Evolutionary conservation across 257 asterid genomes (phyloP).

Genomic region (Solanum clarkiae): DNA sequence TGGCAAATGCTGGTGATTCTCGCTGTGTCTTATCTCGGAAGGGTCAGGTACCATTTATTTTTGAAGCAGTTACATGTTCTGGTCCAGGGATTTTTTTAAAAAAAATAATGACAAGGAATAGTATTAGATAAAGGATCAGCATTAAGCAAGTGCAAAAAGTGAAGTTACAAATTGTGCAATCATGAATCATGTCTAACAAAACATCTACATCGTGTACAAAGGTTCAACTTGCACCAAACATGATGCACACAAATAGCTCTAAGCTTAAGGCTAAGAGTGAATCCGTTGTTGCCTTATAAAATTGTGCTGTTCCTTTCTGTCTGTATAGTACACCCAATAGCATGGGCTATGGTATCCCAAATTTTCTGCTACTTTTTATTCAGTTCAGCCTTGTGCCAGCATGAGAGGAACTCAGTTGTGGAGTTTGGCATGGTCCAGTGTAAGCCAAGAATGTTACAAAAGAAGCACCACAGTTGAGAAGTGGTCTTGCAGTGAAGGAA

Average conservation of each 20-base stretch:
- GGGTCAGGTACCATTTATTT: constrained; percentile 46
- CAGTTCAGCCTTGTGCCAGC: neutral
- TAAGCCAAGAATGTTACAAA: neutral
- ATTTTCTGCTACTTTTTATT: neutral
- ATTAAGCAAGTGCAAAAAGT: neutral
- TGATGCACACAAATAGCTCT: neutral
- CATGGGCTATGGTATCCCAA: neutral
- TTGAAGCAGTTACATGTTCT: neutral
- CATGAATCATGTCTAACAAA: neutral
- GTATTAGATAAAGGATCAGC: neutral
- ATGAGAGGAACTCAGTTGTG: neutral
- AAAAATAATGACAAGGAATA: neutral
- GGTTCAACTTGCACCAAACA: neutral
- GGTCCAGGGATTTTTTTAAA: neutral
- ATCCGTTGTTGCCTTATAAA: neutral
- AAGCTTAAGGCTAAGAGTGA: neutral
- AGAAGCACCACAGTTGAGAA: neutral
- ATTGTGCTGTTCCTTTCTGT: neutral
- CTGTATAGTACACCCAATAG: neutral
- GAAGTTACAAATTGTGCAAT: neutral
- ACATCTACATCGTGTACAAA: neutral
- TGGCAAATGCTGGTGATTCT: constrained; percentile 96
- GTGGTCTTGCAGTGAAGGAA: neutral
- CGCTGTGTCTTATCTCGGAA: constrained; percentile 77
- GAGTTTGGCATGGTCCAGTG: neutral